These are phyloP conservation scores for Paramecium caudatum DNA, from an alignment of 73 alveolate species.

Conservation along the genomic window DNA sequence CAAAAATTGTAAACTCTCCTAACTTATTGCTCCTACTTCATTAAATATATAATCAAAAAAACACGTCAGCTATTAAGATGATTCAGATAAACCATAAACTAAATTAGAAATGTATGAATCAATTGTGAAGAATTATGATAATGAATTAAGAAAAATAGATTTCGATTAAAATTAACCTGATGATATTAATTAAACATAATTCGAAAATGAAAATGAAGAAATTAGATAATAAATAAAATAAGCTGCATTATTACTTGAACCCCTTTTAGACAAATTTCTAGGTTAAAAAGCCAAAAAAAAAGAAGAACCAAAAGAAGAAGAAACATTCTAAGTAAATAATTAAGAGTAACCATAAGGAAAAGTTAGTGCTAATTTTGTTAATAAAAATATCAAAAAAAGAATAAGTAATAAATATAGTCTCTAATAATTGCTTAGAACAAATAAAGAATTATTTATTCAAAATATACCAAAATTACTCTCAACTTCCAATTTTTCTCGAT, in stretches of 20 bases:
- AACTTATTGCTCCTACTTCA: no score
- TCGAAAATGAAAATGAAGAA: constrained; percentile 38
- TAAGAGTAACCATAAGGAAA: background rate
- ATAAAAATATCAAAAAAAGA: constrained; percentile 12
- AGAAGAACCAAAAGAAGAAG: background rate
- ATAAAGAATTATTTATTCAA: constrained; percentile 51
- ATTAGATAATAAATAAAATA: background rate
- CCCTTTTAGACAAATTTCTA: background rate
- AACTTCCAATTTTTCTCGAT: constrained; percentile 31
- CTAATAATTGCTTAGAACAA: background rate
- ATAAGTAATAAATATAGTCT: background rate
- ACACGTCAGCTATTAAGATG: no score
- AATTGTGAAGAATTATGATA: constrained; percentile 4
- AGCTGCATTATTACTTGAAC: constrained; percentile 4
- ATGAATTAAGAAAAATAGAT: constrained; percentile 36
- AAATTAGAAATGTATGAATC: constrained; percentile 22
- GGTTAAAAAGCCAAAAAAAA: background rate
- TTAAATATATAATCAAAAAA: no score
- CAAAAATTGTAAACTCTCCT: no score
- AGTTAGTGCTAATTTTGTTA: background rate
- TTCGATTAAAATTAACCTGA: constrained; percentile 1
- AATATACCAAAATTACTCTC: constrained; percentile 58
- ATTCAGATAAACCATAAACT: background rate
- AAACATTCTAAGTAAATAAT: constrained; percentile 2
- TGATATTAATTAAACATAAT: constrained; percentile 19